phyloP scores from a whole-genome alignment of 2,329 filamentous ascomycete genomes.

The Cytospora paraplurivora region DNA sequence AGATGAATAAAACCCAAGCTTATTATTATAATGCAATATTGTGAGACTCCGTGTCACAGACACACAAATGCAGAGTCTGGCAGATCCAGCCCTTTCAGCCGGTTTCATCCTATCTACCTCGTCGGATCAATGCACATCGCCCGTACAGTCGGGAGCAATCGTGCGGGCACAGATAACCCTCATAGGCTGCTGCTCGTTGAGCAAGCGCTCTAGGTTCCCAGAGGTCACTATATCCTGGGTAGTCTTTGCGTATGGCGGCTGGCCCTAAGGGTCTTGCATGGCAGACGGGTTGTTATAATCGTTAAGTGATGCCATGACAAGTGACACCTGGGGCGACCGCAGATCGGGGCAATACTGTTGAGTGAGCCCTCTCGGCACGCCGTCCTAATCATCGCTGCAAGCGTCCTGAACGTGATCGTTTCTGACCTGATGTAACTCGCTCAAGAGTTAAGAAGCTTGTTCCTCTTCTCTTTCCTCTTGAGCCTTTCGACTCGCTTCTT shows the following conservation, averaged over 20 bases:
- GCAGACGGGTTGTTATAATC: not conserved
- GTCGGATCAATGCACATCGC: conserved; percentile 17
- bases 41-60: conserved; percentile 15
- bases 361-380: conserved; percentile 1
- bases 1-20: conserved; percentile 13
- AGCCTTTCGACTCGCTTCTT: conserved; percentile 89
- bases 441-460: conserved; percentile 75
- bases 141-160: conserved; percentile 14
- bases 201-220: not conserved
- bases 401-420: conserved; percentile 10
- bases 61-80: conserved; percentile 19
- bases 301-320: conserved; percentile 15
- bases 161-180: conserved; percentile 6
- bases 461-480: conserved; percentile 95
- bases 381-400: conserved; percentile 8
- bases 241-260: not conserved
- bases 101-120: conserved; percentile 20
- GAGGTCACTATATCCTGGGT: not conserved
- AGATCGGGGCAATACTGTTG: conserved; percentile 6
- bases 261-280: not conserved
- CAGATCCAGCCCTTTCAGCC: conserved; percentile 11
- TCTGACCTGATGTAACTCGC: conserved; percentile 1
- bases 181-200: not conserved
- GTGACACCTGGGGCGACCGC: conserved; percentile 14
- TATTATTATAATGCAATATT: conserved; percentile 17